Evolutionary conservation across 208 protist species (phyloP), one percentile per base, ranked within the genome.

Genomic region (Wallacemonas sp.): DNA sequence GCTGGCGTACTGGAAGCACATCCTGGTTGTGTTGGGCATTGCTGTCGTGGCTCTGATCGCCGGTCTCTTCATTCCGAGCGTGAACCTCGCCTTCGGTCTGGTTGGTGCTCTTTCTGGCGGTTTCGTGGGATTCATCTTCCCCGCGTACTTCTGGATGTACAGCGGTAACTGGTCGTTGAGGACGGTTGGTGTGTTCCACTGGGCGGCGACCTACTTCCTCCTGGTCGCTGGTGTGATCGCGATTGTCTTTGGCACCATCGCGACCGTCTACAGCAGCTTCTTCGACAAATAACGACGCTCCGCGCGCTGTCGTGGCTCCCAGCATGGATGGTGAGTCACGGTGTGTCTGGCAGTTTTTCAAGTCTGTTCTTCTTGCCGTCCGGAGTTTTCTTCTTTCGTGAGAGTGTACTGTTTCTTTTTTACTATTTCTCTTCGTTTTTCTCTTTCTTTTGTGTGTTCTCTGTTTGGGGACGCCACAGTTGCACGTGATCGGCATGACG

Each of bases 51-150:
- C 84, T 2, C 71, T 92, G 4, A 45, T 91, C n/a, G 41, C 53
- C 1, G 89, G 83, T 19, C 74, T 95, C 2, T 87, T 92, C 39
- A 87, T 95, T 41, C 85, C 85, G 9, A 63, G 71, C 38, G 78
- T 95, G 27, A 81, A 67, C 30, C 61, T 82, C 12, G 81, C 90
- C 33, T 93, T 95, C 68, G 81, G 79, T 26, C 76, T 92, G 8
- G 60, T 93, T 27, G 89, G 89, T 17, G 66, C 72, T 37, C 66
- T 93, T 34, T 87, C 67, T 37, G 81, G 83, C 42, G 82, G 82
- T 13, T 88, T 82, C 59, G 76, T 95, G 36, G 80, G 76, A 30
- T 95, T 85, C 42, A 63, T 93, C 17, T 89, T 88, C 52, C 89
- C 89, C 1, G 68, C 89, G 19, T 41, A 84, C 24, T 80, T 93